These are phyloP conservation scores for Hordeum marinum DNA, from an alignment of 176 grass and related monocot genomes.

Conservation along the genomic window DNA sequence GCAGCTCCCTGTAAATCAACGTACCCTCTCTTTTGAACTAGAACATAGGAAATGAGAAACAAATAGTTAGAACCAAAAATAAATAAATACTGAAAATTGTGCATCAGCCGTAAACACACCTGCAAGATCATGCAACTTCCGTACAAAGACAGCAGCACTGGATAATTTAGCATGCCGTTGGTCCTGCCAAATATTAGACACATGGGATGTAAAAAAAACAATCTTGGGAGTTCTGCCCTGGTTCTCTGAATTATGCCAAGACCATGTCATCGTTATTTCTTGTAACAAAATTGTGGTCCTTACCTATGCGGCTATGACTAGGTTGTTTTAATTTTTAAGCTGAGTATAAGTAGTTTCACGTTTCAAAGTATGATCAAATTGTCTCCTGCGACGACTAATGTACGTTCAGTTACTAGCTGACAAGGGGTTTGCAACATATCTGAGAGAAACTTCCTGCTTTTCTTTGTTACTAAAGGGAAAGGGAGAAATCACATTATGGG, in stretches of 20 bases:
- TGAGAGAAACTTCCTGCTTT: not conserved
- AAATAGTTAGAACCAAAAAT: not conserved
- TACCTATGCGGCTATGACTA: not conserved
- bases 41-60: constrained; percentile 12
- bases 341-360: not conserved
- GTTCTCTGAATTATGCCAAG: constrained; percentile 7
- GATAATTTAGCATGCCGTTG: constrained; percentile 64
- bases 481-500: not conserved
- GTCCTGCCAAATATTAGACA: constrained; percentile 56
- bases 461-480: constrained; percentile 5
- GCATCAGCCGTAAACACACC: constrained; percentile 40
- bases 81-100: constrained; percentile 10
- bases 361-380: not conserved
- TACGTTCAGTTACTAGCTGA: not conserved
- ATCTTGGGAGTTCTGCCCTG: not conserved
- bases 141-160: constrained; percentile 81
- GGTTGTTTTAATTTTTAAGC: not conserved
- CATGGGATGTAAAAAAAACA: not conserved
- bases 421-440: not conserved
- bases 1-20: constrained; percentile 72
- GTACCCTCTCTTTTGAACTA: constrained; percentile 89
- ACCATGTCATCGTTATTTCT: not conserved
- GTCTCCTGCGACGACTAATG: not conserved
- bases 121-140: constrained; percentile 83
- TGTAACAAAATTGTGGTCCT: constrained; percentile 5